phyloP scores from a whole-genome alignment of 169 alveolate species.

The Miamiensis avidus region DNA sequence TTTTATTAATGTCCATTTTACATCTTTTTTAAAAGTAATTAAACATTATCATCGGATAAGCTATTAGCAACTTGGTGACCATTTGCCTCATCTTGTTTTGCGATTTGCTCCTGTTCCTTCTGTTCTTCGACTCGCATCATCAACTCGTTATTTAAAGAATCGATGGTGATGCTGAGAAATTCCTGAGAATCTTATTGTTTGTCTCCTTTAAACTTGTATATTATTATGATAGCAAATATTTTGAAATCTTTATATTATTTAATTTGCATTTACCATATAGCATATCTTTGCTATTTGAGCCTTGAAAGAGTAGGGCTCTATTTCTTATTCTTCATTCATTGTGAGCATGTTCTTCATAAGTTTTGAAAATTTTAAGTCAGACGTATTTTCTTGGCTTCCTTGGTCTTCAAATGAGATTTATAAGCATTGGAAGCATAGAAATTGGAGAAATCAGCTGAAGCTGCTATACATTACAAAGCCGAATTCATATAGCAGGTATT shows the following conservation, averaged over 20 bases:
- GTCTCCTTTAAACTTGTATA: background rate
- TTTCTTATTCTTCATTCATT: background rate
- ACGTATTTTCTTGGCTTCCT: background rate
- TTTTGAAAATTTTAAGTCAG: background rate
- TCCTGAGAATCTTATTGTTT: background rate
- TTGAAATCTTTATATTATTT: too few relatives aligned
- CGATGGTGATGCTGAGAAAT: background rate
- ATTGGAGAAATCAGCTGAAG: slow-evolving; percentile 17
- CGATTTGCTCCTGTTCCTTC: background rate
- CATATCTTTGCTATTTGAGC: background rate
- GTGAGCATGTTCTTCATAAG: background rate
- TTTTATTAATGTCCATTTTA: too few relatives aligned
- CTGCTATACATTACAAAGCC: slow-evolving; percentile 64
- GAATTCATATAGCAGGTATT: slow-evolving; percentile 87
- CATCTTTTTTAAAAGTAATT: too few relatives aligned
- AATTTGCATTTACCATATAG: background rate
- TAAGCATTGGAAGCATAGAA: slow-evolving; percentile 2
- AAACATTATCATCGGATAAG: too few relatives aligned
- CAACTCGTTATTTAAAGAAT: background rate
- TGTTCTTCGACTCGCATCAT: background rate
- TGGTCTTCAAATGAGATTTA: background rate
- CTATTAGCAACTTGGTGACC: too few relatives aligned
- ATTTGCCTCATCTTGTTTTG: too few relatives aligned
- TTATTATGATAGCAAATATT: background rate
- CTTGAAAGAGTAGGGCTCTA: background rate